Evolutionary conservation across 371 early-diverging fungal genomes (phyloP).

Genomic region (Encephalitozoon cuniculi): DNA sequence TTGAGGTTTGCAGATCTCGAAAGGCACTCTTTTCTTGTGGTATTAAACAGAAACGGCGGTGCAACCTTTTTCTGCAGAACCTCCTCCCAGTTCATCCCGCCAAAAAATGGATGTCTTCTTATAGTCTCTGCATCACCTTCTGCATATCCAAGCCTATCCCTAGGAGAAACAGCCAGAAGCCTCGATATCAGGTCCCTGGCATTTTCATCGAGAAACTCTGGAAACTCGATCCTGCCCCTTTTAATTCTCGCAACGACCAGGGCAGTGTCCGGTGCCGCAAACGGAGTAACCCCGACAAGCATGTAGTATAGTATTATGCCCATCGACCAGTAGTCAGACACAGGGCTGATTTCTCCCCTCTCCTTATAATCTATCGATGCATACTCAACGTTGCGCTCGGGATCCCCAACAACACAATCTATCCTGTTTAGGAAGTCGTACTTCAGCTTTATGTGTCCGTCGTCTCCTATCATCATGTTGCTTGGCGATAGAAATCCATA

Average conservation of each 20-base stretch:
- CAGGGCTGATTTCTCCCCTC: neutral
- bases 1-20: constrained; percentile 9
- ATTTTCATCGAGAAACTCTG: constrained; percentile 72
- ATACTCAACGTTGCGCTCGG: constrained; percentile 40
- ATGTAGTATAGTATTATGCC: constrained; percentile 52
- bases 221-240: constrained; percentile 73
- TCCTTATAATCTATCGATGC: constrained; percentile 38
- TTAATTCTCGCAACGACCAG: constrained; percentile 68
- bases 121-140: constrained; percentile 76
- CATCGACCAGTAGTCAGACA: constrained; percentile 52
- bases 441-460: constrained; percentile 53
- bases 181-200: constrained; percentile 78
- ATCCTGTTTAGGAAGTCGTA: constrained; percentile 47
- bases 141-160: constrained; percentile 78
- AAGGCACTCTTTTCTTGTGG: neutral
- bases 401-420: neutral
- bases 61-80: constrained; percentile 68
- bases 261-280: constrained; percentile 16
- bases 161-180: constrained; percentile 72
- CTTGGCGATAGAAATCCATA: constrained; percentile 90
- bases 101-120: constrained; percentile 83
- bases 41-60: constrained; percentile 69
- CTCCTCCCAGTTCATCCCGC: constrained; percentile 75
- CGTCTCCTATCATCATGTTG: constrained; percentile 39
- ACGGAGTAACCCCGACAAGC: constrained; percentile 46